Evolutionary conservation across 164 flowering plant species (phyloP), one percentile per base, ranked within the genome.

Genomic region (Vitis riparia): DNA sequence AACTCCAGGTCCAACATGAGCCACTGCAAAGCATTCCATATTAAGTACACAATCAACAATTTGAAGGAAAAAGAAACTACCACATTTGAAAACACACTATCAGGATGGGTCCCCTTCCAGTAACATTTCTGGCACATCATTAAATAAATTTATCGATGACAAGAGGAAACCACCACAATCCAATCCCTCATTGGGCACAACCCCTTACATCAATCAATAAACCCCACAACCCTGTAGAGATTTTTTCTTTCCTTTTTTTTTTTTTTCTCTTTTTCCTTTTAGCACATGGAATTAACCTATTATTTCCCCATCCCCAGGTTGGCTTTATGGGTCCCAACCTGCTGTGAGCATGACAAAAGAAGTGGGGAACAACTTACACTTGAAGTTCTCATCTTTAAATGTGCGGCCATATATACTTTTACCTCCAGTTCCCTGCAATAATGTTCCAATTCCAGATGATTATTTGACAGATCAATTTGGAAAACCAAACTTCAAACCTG

Each of bases 351-450:
- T 53, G 16, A 17, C 13, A 66, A 11, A 27, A 67, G 17, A 59
- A 62, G n/a, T 30, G 48, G 8, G 19, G 17, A 56, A 66, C 3
- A 75, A 81, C 97, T 85, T 84, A 95, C 99, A 80, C 50, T 89
- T 91, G 80, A 95, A 95, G 84, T 95, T 95, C 68, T 95, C 99
- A 80, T 95, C 99, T 78, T 89, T 95, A 68, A 95, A 95, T 17
- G 93, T 95, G 50, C 97, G 98, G 12, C 99, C 99, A 70, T 91
- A 95, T 61, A 95, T 93, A 71, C 99, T 95, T 86, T 93, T 95
- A 11, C 99, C 99, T 67, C 99, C 99, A 68, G 97, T 95, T 74
- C 99, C 99, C 99, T 95, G 91, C 81, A 81, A 69, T 12, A 71
- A 48, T 17, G 53, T 17, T 29, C 30, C 61, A 74, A 15, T 32